Base-by-base conservation (phyloP, 805 yeast species). In the Jamesozyma rosinii region DNA sequence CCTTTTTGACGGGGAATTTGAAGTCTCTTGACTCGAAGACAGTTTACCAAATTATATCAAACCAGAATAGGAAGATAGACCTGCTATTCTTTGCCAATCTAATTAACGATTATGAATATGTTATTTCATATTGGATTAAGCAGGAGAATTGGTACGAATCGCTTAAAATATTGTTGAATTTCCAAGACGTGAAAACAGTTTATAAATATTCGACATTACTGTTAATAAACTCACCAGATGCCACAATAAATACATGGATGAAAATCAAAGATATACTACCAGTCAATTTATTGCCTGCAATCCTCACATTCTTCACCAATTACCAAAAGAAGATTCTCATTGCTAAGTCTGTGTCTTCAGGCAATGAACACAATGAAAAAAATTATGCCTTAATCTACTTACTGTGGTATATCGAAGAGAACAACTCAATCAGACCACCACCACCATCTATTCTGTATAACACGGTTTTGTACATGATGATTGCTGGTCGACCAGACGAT, bases 161-260 rank as follows among this genome's bases (percentile, higher is more conserved):
- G 0, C 59, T 86, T 41, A 74, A 75, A 41, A 73, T 78, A 0
- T 53, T 77, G n/a, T 65, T 69, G 32, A 68, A 74, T 35, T 71
- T 71, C 42, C 70, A 71, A 34, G 72, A 73, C 34, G 65, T 71
- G 0, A 57, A 64, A 0, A 56, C 76, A 8, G 72, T 83, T 4
- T 85, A 87, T 63, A 74, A 75, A 47, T 78, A 79, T 46, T 72
- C 97, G 0, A 78, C 82, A 0, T 79, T 79, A 0, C 60, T 92
- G 32, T 59, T 92, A 41, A 67, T 78, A 2, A 83, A 84, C 51
- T 64, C 74, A 13, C 89, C 98, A 0, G 67, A 66, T 24, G 72
- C 70, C 11, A 86, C 95, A 0, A 77, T 85, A 1, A 82, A 81
- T 41, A 70, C 84, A 0, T 92, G 97, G 97, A 72, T 84, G 54